Evolutionary conservation across 1,284 basidiomycete species (phyloP), one percentile per base, ranked within the genome.

Genomic region (Heterobasidion occidentale): DNA sequence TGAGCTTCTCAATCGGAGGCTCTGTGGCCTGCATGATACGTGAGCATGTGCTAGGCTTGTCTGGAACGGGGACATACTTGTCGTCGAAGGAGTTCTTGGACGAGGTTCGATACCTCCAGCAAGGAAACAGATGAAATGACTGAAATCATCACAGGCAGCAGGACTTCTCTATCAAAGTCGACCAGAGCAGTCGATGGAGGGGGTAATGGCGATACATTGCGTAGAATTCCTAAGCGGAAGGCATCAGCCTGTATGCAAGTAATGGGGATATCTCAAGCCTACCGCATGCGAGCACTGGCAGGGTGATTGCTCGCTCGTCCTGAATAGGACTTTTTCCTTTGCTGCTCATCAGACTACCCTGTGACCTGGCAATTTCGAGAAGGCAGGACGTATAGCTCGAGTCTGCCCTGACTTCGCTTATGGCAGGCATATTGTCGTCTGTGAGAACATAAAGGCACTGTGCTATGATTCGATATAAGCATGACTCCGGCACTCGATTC

Each of bases 371-470:
- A 51, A 94, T 83, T 20, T 84, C 79, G 47, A 94, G 73, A 20
- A 96, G 79, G 60, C 86, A 88, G 44, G 84, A 76, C 48, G 86
- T 75, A 62, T 89, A 89, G 2, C 76, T 74, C 7, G 79, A 78
- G 64, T 88, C 78, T 35, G 77, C 70, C 20, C 83, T 77, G 14
- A 94, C 68, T 55, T 84, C 81, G 15, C 78, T 68, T 55, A 84
- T 83, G 44, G 85, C 83, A 14, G 85, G 79, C 17, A 71, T 73
- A 62, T 96, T 96, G 67, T 95, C 93, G 65, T 94, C 92, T 0
- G 92, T 91, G 15, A 96, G 75, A 53, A 94, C 88, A 69, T 94
- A 96, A 14, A 96, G 75, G 62, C 92, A 92, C 67, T 96, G 93
- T 0, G 91, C 93, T 92, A 68, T 20, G 51, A n/a, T n/a, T 12